Percentiles rank a stretch among this genome's conserved stretches.
These are phyloP conservation scores for Posidonia oceanica DNA, from an alignment of 116 monocot genomes.

Conservation along the genomic window DNA sequence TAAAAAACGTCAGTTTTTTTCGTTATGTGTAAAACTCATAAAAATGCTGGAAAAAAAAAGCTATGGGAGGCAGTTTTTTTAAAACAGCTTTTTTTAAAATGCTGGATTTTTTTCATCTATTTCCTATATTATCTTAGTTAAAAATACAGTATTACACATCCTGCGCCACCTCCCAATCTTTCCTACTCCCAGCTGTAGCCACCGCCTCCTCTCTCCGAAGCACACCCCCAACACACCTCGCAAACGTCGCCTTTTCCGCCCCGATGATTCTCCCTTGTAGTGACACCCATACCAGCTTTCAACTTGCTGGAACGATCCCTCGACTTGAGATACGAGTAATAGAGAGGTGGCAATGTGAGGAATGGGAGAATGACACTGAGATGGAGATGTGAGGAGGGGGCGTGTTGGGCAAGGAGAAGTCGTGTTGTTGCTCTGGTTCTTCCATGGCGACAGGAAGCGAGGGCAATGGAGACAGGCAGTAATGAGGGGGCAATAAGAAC, in stretches of 20 bases:
- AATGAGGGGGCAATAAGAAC: neutral
- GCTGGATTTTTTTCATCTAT: no score
- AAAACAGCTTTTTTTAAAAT: no score
- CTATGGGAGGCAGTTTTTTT: no score
- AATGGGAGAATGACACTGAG: neutral
- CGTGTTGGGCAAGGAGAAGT: neutral
- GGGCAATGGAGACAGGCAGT: no score
- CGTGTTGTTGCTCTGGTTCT: neutral
- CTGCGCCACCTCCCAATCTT: slow-evolving; percentile 21
- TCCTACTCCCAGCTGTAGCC: slow-evolving; percentile 29
- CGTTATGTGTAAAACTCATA: no score
- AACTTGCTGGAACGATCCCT: slow-evolving; percentile 11
- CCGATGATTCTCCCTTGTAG: slow-evolving; percentile 49
- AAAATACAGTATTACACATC: no score
- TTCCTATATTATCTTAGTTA: no score
- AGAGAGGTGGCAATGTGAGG: neutral
- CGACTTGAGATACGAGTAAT: slow-evolving; percentile 10
- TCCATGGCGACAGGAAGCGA: slow-evolving; percentile 3
- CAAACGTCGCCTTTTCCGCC: slow-evolving; percentile 44
- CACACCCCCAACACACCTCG: slow-evolving; percentile 21
- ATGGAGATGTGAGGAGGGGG: no score
- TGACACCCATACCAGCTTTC: slow-evolving; percentile 42
- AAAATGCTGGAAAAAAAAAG: no score
- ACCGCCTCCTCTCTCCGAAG: slow-evolving; percentile 31
- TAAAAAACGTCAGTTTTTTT: no score